Evolutionary conservation across 495 filamentous ascomycete species (phyloP).

Genomic region (Penicillium canariense): DNA sequence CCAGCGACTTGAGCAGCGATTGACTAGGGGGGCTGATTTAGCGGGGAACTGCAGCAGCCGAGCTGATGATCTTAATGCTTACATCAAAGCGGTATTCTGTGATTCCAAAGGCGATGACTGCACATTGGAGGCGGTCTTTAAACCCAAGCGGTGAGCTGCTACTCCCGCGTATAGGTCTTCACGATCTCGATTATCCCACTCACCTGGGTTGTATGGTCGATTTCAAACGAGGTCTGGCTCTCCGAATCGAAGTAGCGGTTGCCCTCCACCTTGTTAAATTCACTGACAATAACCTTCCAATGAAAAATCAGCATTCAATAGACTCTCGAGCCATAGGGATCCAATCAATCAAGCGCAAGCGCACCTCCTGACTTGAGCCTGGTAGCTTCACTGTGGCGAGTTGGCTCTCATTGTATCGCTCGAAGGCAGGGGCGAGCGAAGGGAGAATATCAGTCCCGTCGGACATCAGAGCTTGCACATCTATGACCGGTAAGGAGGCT

Average conservation of each 20-base stretch:
- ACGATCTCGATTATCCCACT: neutral
- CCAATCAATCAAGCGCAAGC: slow-evolving; percentile 9
- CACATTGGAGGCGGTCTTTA: slow-evolving; percentile 75
- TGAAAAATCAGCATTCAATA: slow-evolving; percentile 16
- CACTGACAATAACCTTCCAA: slow-evolving; percentile 75
- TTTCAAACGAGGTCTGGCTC: slow-evolving; percentile 77
- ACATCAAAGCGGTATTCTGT: slow-evolving; percentile 76
- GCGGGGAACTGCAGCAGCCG: neutral
- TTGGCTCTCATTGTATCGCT: slow-evolving; percentile 95
- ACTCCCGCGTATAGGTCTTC: neutral
- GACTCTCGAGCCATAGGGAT: neutral
- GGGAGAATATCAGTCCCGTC: slow-evolving; percentile 65
- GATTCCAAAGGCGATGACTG: slow-evolving; percentile 83
- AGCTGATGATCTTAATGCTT: slow-evolving; percentile 16
- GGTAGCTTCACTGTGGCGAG: slow-evolving; percentile 85
- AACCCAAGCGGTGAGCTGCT: slow-evolving; percentile 9
- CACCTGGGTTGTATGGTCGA: slow-evolving; percentile 82
- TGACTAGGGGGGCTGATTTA: slow-evolving; percentile 29
- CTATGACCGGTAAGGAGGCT: slow-evolving; percentile 43
- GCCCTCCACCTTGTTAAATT: slow-evolving; percentile 73
- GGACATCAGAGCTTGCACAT: slow-evolving; percentile 81
- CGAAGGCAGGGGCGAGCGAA: slow-evolving; percentile 77
- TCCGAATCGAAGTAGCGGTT: slow-evolving; percentile 87
- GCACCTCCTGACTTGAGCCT: slow-evolving; percentile 71
- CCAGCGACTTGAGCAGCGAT: slow-evolving; percentile 76